Evolutionary conservation across 192 early-diverging fungal genomes (phyloP).

Genomic region (Mortierella alpina): DNA sequence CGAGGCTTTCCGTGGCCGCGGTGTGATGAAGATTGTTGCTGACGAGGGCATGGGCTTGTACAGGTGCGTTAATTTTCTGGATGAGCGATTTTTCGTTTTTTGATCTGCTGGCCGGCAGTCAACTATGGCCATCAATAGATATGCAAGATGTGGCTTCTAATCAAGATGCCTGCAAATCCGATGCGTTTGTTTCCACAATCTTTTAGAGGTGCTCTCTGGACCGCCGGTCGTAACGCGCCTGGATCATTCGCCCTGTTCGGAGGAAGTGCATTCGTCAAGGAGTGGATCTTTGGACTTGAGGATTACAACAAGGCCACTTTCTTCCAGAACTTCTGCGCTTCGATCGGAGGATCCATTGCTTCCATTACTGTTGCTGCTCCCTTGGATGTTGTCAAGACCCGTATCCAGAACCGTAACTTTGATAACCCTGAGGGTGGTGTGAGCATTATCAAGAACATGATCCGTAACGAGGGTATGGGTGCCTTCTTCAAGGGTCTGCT

Average conservation of each 20-base stretch:
- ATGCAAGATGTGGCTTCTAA: neutral
- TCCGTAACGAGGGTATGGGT: constrained; percentile 89
- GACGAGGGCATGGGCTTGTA: constrained; percentile 95
- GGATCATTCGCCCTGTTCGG: constrained; percentile 98
- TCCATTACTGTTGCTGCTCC: constrained; percentile 95
- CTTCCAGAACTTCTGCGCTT: constrained; percentile 96
- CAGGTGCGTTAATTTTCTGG: constrained; percentile 59
- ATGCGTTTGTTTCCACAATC: neutral
- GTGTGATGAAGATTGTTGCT: constrained; percentile 77
- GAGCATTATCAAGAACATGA: constrained; percentile 88
- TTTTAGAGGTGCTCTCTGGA: constrained; percentile 91
- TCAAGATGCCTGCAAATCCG: neutral
- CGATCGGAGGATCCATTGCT: constrained; percentile 95
- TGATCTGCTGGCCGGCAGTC: neutral
- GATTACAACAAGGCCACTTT: constrained; percentile 98
- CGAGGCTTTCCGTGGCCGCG: constrained; percentile 86
- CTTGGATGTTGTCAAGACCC: constrained; percentile 98
- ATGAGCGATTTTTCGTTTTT: constrained; percentile 9
- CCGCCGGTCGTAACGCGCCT: constrained; percentile 96
- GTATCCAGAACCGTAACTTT: constrained; percentile 94
- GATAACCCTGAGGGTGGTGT: constrained; percentile 89
- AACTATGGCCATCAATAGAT: neutral
- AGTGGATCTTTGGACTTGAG: constrained; percentile 88
- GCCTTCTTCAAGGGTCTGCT: constrained; percentile 97
- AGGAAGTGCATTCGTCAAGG: constrained; percentile 94